Base-by-base conservation (phyloP, 768 basidiomycete genomes). In the Lentinula boryana region DNA sequence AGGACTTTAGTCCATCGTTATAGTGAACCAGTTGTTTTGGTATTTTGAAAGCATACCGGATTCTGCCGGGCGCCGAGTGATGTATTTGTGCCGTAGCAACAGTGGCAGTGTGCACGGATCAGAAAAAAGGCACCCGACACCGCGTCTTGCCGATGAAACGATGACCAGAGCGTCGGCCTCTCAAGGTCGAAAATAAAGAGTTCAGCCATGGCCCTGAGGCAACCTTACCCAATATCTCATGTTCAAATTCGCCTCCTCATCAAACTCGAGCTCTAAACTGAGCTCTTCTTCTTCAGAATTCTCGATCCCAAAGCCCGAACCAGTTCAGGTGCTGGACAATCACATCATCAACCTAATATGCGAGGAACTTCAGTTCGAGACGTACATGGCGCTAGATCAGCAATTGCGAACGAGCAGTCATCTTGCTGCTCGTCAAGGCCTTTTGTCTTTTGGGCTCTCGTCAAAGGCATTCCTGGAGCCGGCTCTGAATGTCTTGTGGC, bases 401-500 rank as follows among this genome's bases (percentile, higher is more conserved):
- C 55, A 43, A 56, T 43, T 36, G 27, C 36, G 55, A n/a, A 56
- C 40, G 12, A 44, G 15, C 5, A 23, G 40, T 5, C 40, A 56
- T 31, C 55, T 56, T 36, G 55, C 55, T 56, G 38, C 23, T 43
- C 55, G 55, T 27, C 38, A 56, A 40, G 55, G 55, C 10, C 55
- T 56, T 0, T 38, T 56, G 13, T 43, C 40, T 43, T 40, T 56
- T 56, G 55, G 36, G 15, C 18, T 56, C 16, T 23, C 55, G 38
- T 36, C 55, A 23, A 56, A 56, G 31, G 55, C 40, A 40, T 56
- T 56, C 27, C n/a, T 43, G 10, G 55, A 56, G 18, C 55, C 55
- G 36, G 55, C 38, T 56, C 55, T 56, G n/a, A 43, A 56, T 40
- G 55, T 27, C 40, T 40, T 56, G 40, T 56, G 55, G 55, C 55